Evolutionary conservation across 768 basidiomycete genomes (phyloP).

Genomic region (Russula griseocarnosa): DNA sequence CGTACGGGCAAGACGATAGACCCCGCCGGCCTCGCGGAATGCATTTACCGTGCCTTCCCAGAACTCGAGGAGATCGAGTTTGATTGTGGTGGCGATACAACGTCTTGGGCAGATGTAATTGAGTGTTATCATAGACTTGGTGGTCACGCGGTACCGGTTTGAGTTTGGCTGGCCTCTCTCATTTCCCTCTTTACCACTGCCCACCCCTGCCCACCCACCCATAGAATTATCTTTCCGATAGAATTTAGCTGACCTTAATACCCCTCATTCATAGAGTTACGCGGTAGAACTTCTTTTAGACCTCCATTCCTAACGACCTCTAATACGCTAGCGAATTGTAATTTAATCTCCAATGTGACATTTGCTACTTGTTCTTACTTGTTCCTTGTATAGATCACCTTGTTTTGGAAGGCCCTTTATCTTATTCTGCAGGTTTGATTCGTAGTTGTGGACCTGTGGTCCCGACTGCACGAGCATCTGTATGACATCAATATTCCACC

Average conservation of each 20-base stretch:
- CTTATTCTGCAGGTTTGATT: background rate
- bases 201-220: no score
- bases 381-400: background rate
- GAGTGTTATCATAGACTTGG: constrained; percentile 21
- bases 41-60: constrained; percentile 26
- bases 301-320: background rate
- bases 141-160: constrained; percentile 4
- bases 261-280: constrained; percentile 8
- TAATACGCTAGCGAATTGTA: constrained; percentile 4
- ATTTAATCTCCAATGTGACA: background rate
- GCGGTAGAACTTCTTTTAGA: constrained; percentile 9
- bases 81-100: constrained; percentile 24
- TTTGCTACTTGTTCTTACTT: background rate
- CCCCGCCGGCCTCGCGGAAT: constrained; percentile 22
- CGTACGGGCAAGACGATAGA: constrained; percentile 24
- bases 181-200: background rate
- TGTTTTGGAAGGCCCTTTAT: background rate
- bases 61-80: constrained; percentile 23
- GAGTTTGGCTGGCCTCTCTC: background rate
- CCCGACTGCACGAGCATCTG: background rate
- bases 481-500: no score
- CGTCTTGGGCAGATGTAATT: constrained; percentile 25
- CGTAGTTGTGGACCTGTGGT: background rate
- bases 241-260: constrained; percentile 9
- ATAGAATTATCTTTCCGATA: background rate